Base-by-base conservation (phyloP, 371 early-diverging fungal species). In the Rhizomucor miehei region DNA sequence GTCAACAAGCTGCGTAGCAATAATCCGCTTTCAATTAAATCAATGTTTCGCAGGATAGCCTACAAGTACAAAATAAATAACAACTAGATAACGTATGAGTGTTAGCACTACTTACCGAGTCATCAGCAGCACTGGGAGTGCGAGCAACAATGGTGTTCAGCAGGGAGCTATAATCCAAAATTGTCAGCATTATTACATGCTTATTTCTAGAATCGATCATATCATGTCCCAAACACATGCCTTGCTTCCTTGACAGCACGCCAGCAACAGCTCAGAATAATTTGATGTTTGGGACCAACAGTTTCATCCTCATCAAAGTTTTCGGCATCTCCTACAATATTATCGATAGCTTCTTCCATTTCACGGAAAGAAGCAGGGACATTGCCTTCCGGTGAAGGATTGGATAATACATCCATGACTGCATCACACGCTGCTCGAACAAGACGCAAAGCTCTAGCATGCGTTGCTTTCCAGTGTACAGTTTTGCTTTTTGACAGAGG, bases 181-280 rank as follows among this genome's bases (percentile, higher is more conserved):
- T 53, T 44, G 11, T 38, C 39, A 20, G 25, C 13, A 34, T 25
- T 12, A 10, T 23, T 23, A 35, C 9, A 34, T 10, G 6, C 19
- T 48, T n/a, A n/a, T 44, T 44, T 17, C 9, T 11, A n/a, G 8
- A 29, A 14, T 48, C 29, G 24, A 3, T 25, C 6, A 8, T n/a
- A 25, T 13, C 0, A 24, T 14, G 12, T 16, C 16, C 51, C 17
- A 11, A 10, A 35, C 56, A 14, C 16, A 16, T 52, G 76, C 66
- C 86, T 82, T 11, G 92, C 90, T 62, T 93, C 93, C 63, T 94
- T 95, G 50, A 96, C 83, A 12, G 92, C 92, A 52, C 95, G 81
- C 90, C 95, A 97, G 66, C 95, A 94, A 60, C 87, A 91, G 55
- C 90, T 91, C 50, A 95, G 64, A 38, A 95, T 87, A 17, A 92